Evolutionary conservation across 2,329 filamentous ascomycete genomes (phyloP), one percentile per base, ranked within the genome.

Genomic region (Dichotomopilus funicola): DNA sequence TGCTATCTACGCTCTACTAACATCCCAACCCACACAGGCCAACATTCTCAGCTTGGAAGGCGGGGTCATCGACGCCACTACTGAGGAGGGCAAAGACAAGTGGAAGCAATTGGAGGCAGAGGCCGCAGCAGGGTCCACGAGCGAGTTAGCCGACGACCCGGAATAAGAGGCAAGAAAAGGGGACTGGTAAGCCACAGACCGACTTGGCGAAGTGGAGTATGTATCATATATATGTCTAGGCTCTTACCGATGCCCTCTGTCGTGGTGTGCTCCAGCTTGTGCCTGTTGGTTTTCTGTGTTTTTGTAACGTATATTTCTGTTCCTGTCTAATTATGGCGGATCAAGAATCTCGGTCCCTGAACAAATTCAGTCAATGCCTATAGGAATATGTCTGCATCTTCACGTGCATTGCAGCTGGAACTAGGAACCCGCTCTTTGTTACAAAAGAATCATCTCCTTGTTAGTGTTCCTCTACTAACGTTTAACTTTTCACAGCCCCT

Each of bases 51-150:
- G 89, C 69, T 71, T 99, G 50, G 91, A 97, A 70, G 86, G 96
- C 67, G 86, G 95, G 49, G 90, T 99, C 51, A 95, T 99, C 63
- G 94, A 99, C 73, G 89, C 91, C 1, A 99, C 91, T 46, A 95
- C 92, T 2, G 86, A 91, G 67, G 86, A 94, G 68, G 91, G 91
- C 3, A 81, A 86, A 75, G 82, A 85, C 69, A 85, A 85, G 67
- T 77, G 92, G 64, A 86, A 88, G 73, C 83, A 91, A 62, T 80
- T 95, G 58, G 86, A 90, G 69, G 57, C 63, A 56, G 60, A 51
- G 6, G 51, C 59, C 48, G 56, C 56, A 31, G 58, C 50, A 27
- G 19, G 19, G 19, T 27, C 19, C 19, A 27, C 19, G 19, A 27
- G 19, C 27, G 38, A 60, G 49, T 52, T 48, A 52, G 58, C 62